Evolutionary conservation across 2,329 filamentous ascomycete species (phyloP).

Genomic region (Phoma sp.): DNA sequence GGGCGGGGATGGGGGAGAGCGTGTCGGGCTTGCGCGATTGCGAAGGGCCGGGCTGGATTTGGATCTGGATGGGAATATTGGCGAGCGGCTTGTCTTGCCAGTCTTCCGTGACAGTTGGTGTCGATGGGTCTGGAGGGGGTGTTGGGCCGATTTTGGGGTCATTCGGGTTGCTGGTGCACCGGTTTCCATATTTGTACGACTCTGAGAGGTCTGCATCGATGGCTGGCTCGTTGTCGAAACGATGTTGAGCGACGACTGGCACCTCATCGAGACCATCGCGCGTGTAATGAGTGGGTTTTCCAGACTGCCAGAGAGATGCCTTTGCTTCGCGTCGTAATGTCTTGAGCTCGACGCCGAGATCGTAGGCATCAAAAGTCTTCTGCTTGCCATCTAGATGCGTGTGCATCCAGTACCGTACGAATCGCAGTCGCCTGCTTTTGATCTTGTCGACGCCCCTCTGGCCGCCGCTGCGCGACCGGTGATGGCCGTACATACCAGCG

Average conservation of each 20-base stretch:
- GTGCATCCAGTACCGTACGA: constrained; percentile 35
- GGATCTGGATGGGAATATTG: not conserved
- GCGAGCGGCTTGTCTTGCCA: not conserved
- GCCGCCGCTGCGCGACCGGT: constrained; percentile 8
- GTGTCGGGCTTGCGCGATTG: not conserved
- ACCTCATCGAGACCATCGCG: not conserved
- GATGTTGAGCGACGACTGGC: not conserved
- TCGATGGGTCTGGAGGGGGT: not conserved
- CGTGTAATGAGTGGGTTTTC: not conserved
- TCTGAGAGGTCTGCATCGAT: not conserved
- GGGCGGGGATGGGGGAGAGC: not conserved
- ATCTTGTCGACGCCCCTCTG: constrained; percentile 15
- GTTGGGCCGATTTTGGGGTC: not conserved
- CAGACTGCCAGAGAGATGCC: not conserved
- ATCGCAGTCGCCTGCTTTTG: constrained; percentile 30
- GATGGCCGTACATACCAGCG: constrained; percentile 33
- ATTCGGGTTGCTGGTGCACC: not conserved
- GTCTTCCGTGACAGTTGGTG: not conserved
- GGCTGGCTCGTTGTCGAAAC: not conserved
- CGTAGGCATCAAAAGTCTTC: constrained; percentile 23
- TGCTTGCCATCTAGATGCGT: constrained; percentile 12
- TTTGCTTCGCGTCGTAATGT: constrained; percentile 9
- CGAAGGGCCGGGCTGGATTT: too few species aligned
- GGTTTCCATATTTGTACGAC: not conserved
- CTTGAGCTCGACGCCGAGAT: constrained; percentile 32